Evolutionary conservation across 805 yeast species (phyloP).

Genomic region (Maudiozyma serrabonitensis): DNA sequence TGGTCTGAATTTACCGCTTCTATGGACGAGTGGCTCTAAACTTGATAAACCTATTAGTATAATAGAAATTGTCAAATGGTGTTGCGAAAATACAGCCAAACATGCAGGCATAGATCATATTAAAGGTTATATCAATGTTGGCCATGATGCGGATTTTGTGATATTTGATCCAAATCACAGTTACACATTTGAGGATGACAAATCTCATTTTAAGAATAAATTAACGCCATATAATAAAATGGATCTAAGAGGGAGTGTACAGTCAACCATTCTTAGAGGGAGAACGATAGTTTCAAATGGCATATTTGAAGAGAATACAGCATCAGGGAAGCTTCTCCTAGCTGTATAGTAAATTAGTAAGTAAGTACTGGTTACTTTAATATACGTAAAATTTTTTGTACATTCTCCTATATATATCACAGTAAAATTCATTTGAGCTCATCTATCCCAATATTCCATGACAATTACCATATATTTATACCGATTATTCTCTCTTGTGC

Average conservation of each 20-base stretch:
- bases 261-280: slow-evolving; percentile 77
- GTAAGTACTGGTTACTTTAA: too few species aligned
- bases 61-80: slow-evolving; percentile 67
- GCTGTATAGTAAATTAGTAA: too few species aligned
- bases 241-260: slow-evolving; percentile 59
- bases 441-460: too few species aligned
- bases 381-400: too few species aligned
- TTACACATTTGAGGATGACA: slow-evolving; percentile 43
- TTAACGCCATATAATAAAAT: slow-evolving; percentile 78
- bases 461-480: too few species aligned
- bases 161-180: slow-evolving; percentile 58
- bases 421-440: too few species aligned
- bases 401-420: too few species aligned
- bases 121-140: slow-evolving; percentile 66
- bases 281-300: slow-evolving; percentile 34
- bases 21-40: slow-evolving; percentile 60
- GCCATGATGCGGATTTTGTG: slow-evolving; percentile 82
- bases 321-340: too few species aligned
- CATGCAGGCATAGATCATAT: slow-evolving; percentile 68
- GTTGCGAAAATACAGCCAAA: slow-evolving; percentile 70
- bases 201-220: slow-evolving; percentile 72
- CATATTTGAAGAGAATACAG: too few species aligned
- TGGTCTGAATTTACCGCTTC: slow-evolving; percentile 77
- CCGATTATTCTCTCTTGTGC: too few species aligned
- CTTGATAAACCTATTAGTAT: slow-evolving; percentile 23